Percentiles rank a stretch among this genome's conserved stretches.
phyloP scores from a whole-genome alignment of 805 yeast species.

The Metschnikowia aberdeeniae region DNA sequence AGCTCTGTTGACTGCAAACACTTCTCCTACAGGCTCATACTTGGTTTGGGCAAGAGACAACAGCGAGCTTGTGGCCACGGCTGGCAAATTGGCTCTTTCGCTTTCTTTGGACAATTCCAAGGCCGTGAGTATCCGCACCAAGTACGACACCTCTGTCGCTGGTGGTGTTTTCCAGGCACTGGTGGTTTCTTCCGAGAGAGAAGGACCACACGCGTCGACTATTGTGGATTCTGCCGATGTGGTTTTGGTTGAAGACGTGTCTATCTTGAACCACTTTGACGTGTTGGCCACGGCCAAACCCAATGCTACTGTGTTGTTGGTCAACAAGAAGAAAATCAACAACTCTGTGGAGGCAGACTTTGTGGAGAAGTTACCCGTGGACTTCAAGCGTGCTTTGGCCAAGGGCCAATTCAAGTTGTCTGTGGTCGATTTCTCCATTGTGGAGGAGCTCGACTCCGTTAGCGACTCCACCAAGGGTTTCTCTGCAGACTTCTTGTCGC shows the following conservation, averaged over 20 bases:
- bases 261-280: slow-evolving; percentile 54
- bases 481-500: slow-evolving; percentile 65
- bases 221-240: slow-evolving; percentile 58
- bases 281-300: slow-evolving; percentile 56
- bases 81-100: slow-evolving; percentile 64
- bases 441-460: slow-evolving; percentile 55
- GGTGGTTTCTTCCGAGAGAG: slow-evolving; percentile 32
- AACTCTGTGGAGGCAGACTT: slow-evolving; percentile 43
- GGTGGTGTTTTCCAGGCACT: slow-evolving; percentile 79
- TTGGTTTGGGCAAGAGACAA: slow-evolving; percentile 70
- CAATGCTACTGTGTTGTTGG: slow-evolving; percentile 50
- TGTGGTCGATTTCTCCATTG: slow-evolving; percentile 56
- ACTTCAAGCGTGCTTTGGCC: slow-evolving; percentile 50
- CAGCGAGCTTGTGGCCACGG: slow-evolving; percentile 49
- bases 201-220: slow-evolving; percentile 9
- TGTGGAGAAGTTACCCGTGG: slow-evolving; percentile 50
- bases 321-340: slow-evolving; percentile 32
- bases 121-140: slow-evolving; percentile 52
- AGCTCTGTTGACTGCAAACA: slow-evolving; percentile 28
- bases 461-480: slow-evolving; percentile 65
- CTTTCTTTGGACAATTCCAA: slow-evolving; percentile 59
- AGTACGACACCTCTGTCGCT: slow-evolving; percentile 64
- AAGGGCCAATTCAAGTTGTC: slow-evolving; percentile 50
- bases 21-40: slow-evolving; percentile 43
- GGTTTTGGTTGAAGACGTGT: slow-evolving; percentile 57